A percentile compares a stretch with the other conserved stretches of the same genome.
phyloP scores from a whole-genome alignment of 352 stramenopile genomes.

The Aphanomyces euteiches region DNA sequence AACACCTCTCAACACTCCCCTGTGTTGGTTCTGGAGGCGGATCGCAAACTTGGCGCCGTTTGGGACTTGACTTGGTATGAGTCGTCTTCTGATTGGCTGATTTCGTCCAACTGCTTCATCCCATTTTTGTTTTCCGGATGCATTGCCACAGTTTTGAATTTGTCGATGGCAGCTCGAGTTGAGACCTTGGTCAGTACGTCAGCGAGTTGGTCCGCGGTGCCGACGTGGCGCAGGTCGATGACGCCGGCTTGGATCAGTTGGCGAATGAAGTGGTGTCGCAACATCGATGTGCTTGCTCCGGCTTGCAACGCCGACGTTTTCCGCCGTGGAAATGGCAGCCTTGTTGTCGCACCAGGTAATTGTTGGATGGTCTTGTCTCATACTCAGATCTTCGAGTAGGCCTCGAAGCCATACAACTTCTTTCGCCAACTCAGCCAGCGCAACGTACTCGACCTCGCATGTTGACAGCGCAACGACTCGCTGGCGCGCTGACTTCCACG shows the following conservation, averaged over 20 bases:
- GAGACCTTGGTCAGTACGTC: conserved; percentile 33
- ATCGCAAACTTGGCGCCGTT: no score
- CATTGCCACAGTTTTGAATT: conserved; percentile 10
- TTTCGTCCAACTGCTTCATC: not conserved
- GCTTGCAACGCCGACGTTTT: conserved; percentile 7
- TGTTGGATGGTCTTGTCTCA: conserved; percentile 27
- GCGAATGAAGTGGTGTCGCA: conserved; percentile 33
- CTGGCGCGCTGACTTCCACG: conserved; percentile 21
- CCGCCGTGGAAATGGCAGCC: conserved; percentile 30
- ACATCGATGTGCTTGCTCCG: conserved; percentile 37
- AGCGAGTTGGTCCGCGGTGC: conserved; percentile 32
- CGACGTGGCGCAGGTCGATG: conserved; percentile 28
- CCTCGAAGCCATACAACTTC: conserved; percentile 29
- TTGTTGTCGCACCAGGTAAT: conserved; percentile 31
- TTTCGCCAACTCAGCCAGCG: conserved; percentile 29
- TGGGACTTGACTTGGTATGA: not conserved
- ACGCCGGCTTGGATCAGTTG: conserved; percentile 26
- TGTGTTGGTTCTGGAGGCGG: not conserved
- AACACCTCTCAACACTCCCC: conserved; percentile 16
- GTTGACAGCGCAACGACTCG: conserved; percentile 29
- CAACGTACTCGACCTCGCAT: conserved; percentile 34
- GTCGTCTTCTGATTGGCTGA: not conserved
- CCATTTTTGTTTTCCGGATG: not conserved
- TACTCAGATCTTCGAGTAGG: conserved; percentile 13
- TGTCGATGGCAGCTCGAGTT: conserved; percentile 1